A percentile compares a stretch with the other conserved stretches of the same genome.
These are phyloP conservation scores for Lindgomyces ingoldianus DNA, from an alignment of 495 filamentous ascomycete genomes.

Conservation along the genomic window DNA sequence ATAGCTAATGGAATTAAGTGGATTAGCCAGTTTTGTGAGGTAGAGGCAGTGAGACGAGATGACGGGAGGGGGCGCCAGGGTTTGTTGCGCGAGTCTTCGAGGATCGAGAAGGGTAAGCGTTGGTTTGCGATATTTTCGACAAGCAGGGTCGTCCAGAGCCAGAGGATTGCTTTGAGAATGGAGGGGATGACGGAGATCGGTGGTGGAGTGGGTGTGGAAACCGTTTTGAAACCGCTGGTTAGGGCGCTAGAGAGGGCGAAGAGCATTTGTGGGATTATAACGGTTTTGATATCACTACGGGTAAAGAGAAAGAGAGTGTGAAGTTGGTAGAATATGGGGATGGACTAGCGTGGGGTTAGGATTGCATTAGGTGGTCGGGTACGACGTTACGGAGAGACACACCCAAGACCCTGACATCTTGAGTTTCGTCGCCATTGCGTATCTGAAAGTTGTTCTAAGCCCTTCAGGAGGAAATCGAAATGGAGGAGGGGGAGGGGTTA, in stretches of 20 bases:
- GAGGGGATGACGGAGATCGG: slow-evolving; percentile 1
- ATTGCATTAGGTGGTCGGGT: no score
- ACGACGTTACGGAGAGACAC: no score
- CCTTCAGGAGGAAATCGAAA: no score
- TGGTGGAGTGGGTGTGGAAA: neutral
- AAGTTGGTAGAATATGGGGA: neutral
- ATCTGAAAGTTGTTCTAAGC: no score
- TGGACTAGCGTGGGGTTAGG: no score
- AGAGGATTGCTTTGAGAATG: slow-evolving; percentile 6
- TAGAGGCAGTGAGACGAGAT: slow-evolving; percentile 43
- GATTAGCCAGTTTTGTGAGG: slow-evolving; percentile 38
- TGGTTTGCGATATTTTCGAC: slow-evolving; percentile 55
- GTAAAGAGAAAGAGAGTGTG: slow-evolving; percentile 27
- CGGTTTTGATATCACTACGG: slow-evolving; percentile 13
- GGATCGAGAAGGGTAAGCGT: slow-evolving; percentile 47
- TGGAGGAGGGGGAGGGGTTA: no score
- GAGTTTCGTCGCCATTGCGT: no score
- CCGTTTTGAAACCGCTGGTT: neutral
- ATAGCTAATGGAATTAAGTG: neutral
- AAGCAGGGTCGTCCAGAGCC: slow-evolving; percentile 45
- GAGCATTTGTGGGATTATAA: slow-evolving; percentile 22
- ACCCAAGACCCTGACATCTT: no score
- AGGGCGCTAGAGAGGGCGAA: slow-evolving; percentile 26
- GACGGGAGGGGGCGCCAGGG: slow-evolving; percentile 58
- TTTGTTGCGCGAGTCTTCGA: slow-evolving; percentile 59